These are phyloP conservation scores for Geopyxis carbonaria DNA, from an alignment of 495 filamentous ascomycete genomes.

Conservation along the genomic window DNA sequence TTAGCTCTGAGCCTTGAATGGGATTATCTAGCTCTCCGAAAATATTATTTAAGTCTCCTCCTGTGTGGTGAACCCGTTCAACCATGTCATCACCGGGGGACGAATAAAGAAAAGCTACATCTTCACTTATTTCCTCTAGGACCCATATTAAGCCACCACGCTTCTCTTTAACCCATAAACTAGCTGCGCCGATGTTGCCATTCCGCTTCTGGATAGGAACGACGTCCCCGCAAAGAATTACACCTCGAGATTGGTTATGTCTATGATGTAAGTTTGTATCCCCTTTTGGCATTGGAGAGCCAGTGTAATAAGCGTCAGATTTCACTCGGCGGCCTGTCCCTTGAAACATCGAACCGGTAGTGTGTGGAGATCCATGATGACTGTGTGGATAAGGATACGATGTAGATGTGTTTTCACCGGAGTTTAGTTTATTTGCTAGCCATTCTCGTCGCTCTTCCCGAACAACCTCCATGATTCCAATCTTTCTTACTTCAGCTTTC, in stretches of 20 bases:
- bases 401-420: constrained; percentile 29
- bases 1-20: constrained; percentile 49
- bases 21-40: constrained; percentile 57
- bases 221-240: constrained; percentile 88
- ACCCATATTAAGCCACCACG: constrained; percentile 90
- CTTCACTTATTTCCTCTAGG: constrained; percentile 90
- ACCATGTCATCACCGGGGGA: constrained; percentile 3
- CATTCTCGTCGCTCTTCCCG: constrained; percentile 70
- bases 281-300: constrained; percentile 12
- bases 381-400: constrained; percentile 30
- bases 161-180: constrained; percentile 97
- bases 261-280: constrained; percentile 28
- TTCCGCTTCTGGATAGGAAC: constrained; percentile 93
- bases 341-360: constrained; percentile 17
- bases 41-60: constrained; percentile 46
- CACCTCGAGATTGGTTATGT: constrained; percentile 63
- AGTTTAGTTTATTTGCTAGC: constrained; percentile 68
- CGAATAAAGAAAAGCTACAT: constrained; percentile 48
- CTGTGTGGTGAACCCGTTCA: constrained; percentile 8
- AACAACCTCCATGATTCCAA: constrained; percentile 90
- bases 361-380: constrained; percentile 24
- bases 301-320: constrained; percentile 25
- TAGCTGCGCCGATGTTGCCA: constrained; percentile 75
- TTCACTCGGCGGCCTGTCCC: constrained; percentile 23
- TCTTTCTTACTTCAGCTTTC: constrained; percentile 76